phyloP scores from a whole-genome alignment of 805 yeast genomes.

The Candida maltosa region DNA sequence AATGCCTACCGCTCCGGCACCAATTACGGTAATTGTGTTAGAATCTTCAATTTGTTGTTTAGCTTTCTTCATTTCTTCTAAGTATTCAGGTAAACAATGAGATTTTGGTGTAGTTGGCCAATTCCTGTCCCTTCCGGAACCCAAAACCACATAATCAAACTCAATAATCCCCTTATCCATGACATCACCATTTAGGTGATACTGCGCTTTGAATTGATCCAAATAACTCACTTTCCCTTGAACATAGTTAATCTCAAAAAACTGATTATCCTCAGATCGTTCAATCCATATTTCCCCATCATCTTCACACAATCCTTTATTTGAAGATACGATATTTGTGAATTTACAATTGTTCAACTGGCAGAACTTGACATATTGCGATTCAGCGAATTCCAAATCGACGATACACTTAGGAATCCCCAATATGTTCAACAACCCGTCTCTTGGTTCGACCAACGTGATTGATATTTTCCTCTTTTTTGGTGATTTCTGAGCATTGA shows the following conservation, averaged over 20 bases:
- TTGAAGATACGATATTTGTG: constrained; percentile 23
- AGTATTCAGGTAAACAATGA: constrained; percentile 25
- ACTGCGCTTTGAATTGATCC: constrained; percentile 22
- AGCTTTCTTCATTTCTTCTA: constrained; percentile 40
- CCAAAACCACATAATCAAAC: constrained; percentile 47
- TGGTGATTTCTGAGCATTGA: too few species aligned
- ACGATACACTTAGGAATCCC: constrained; percentile 40
- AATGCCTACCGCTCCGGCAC: constrained; percentile 44
- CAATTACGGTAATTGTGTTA: constrained; percentile 39
- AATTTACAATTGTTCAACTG: constrained; percentile 26
- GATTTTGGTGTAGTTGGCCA: constrained; percentile 58
- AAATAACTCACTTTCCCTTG: constrained; percentile 32
- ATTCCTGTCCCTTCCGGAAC: constrained; percentile 48
- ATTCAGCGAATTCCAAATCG: constrained; percentile 34
- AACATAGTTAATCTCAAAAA: constrained; percentile 18
- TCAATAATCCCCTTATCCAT: constrained; percentile 14
- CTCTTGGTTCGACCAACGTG: constrained; percentile 37
- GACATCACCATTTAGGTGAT: constrained; percentile 14
- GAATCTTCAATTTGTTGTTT: constrained; percentile 27
- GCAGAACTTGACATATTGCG: constrained; percentile 33
- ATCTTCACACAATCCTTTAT: constrained; percentile 9
- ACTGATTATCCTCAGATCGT: constrained; percentile 4
- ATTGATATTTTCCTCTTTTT: constrained; percentile 18
- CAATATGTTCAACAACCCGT: constrained; percentile 36
- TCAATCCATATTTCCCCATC: constrained; percentile 1